These are phyloP conservation scores for Corniculantispora saksenae DNA, from an alignment of 2,329 filamentous ascomycete genomes.

Conservation along the genomic window DNA sequence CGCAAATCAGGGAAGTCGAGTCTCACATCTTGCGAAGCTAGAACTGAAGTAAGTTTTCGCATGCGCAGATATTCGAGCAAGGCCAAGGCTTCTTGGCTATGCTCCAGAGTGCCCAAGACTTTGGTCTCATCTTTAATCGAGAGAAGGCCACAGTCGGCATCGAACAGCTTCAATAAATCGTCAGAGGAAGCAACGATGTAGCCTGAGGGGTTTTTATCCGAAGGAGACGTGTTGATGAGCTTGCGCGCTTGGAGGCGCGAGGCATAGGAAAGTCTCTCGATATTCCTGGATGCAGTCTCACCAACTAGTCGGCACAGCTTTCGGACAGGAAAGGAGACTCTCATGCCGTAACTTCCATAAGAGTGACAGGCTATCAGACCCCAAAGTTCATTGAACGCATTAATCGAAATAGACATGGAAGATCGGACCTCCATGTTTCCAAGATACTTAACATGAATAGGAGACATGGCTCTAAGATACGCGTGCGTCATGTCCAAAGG, in stretches of 20 bases:
- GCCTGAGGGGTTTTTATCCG: constrained; percentile 78
- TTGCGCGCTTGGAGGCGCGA: constrained; percentile 83
- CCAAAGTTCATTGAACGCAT: constrained; percentile 83
- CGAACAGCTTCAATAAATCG: constrained; percentile 78
- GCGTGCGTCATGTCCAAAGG: constrained; percentile 83
- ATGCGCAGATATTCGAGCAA: constrained; percentile 83
- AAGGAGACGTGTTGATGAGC: constrained; percentile 81
- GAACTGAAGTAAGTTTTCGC: constrained; percentile 71
- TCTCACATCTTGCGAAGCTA: constrained; percentile 74
- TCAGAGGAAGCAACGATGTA: constrained; percentile 91
- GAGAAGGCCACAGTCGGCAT: constrained; percentile 82
- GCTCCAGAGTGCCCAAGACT: constrained; percentile 71
- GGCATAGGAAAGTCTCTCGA: constrained; percentile 83
- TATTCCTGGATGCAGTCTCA: constrained; percentile 82
- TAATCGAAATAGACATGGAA: constrained; percentile 93
- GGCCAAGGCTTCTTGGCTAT: constrained; percentile 80
- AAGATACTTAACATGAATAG: constrained; percentile 85
- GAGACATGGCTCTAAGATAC: constrained; percentile 86
- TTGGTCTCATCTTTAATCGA: constrained; percentile 90
- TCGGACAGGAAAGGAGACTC: constrained; percentile 87
- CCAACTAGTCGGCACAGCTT: constrained; percentile 90
- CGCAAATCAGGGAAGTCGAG: constrained; percentile 79
- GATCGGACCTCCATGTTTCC: constrained; percentile 88
- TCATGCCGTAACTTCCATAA: constrained; percentile 76
- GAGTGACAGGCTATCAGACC: constrained; percentile 84